These are phyloP conservation scores for Eucalyptus curtisii DNA, from an alignment of 345 rosid species.

Conservation along the genomic window DNA sequence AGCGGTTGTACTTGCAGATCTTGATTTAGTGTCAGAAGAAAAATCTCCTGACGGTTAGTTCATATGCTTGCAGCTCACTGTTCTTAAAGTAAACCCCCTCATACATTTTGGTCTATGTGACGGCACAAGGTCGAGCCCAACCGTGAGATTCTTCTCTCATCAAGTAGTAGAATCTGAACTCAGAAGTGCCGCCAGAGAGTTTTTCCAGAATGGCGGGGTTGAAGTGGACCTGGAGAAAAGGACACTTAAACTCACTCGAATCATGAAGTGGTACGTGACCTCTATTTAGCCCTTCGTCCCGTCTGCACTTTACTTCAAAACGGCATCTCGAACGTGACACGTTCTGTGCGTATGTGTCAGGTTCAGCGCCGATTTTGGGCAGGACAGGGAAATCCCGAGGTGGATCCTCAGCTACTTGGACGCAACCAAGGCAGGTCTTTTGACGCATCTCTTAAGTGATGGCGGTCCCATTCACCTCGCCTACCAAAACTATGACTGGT, in stretches of 20 bases:
- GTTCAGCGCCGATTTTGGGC: slow-evolving; percentile 61
- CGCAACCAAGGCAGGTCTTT: slow-evolving; percentile 53
- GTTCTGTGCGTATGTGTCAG: slow-evolving; percentile 12
- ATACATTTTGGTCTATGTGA: slow-evolving; percentile 81
- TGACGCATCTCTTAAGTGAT: slow-evolving; percentile 61
- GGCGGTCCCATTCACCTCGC: slow-evolving; percentile 49
- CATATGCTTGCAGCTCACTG: slow-evolving; percentile 26
- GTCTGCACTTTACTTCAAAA: not conserved
- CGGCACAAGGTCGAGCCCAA: slow-evolving; percentile 77
- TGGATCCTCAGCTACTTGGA: slow-evolving; percentile 72
- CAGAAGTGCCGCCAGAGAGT: slow-evolving; percentile 56
- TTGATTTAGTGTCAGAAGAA: not conserved
- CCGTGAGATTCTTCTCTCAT: slow-evolving; percentile 61
- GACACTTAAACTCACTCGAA: slow-evolving; percentile 43
- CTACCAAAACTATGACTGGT: slow-evolving; percentile 77
- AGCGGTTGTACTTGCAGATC: not conserved
- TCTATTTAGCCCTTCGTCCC: not conserved
- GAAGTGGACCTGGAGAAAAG: slow-evolving; percentile 52
- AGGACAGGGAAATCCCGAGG: slow-evolving; percentile 53
- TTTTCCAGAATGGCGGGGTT: slow-evolving; percentile 54
- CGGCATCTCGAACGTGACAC: not conserved
- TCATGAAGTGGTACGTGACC: slow-evolving; percentile 57
- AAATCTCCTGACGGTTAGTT: not conserved
- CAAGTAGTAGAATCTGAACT: slow-evolving; percentile 61
- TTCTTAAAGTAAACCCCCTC: slow-evolving; percentile 51